A percentile compares a stretch with the other conserved stretches of the same genome.
Conservation (phyloP, 2,329 filamentous ascomycete species). For the Fonsecaea erecta region DNA sequence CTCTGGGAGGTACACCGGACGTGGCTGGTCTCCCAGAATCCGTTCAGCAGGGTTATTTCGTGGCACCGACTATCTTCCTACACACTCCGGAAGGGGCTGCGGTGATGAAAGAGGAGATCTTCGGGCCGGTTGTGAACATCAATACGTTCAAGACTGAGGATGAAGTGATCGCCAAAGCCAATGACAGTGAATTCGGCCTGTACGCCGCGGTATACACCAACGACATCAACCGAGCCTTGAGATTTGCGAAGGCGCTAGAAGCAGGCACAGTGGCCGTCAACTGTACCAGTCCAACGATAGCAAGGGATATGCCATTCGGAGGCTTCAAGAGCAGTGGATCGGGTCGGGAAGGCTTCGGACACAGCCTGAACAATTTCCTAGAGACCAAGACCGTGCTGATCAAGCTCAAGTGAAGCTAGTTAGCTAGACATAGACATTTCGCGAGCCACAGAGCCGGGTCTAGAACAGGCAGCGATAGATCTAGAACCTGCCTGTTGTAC, state of each 20-base stretch:
- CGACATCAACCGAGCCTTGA: conserved; percentile 35
- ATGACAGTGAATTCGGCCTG: conserved; percentile 49
- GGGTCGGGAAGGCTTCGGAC: conserved; percentile 75
- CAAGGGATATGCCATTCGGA: conserved; percentile 60
- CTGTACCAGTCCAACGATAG: conserved; percentile 45
- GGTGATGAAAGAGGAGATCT: conserved; percentile 50
- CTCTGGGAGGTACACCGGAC: conserved; percentile 45
- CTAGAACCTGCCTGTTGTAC: background rate
- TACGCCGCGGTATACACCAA: conserved; percentile 57
- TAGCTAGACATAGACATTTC: conserved; percentile 1
- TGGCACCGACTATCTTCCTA: conserved; percentile 47
- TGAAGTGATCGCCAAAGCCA: conserved; percentile 47
- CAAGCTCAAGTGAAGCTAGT: conserved; percentile 39
- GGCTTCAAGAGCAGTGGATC: conserved; percentile 81
- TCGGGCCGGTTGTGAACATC: conserved; percentile 58
- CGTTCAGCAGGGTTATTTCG: conserved; percentile 46
- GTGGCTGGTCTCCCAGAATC: conserved; percentile 30
- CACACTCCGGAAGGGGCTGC: conserved; percentile 43
- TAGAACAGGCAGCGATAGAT: background rate
- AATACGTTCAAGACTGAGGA: conserved; percentile 55
- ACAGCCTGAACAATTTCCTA: conserved; percentile 64
- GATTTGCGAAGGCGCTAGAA: conserved; percentile 35
- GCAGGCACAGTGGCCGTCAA: conserved; percentile 49
- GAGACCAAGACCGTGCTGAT: conserved; percentile 61
- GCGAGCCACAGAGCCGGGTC: too few species aligned